Evolutionary conservation across 495 filamentous ascomycete genomes (phyloP).

Genomic region (Aspergillus kassunensis): DNA sequence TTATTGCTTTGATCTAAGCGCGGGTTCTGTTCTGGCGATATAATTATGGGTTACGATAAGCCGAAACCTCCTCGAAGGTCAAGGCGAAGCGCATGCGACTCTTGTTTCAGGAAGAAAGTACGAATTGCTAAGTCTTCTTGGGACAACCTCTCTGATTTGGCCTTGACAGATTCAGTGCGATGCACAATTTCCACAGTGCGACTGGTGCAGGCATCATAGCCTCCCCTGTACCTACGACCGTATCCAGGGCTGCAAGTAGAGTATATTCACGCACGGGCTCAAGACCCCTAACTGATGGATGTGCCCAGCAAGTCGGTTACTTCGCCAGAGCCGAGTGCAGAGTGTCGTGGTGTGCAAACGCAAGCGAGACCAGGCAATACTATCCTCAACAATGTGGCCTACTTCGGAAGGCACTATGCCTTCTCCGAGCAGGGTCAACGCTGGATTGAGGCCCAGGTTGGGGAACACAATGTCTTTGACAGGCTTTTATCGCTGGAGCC

Average conservation of each 20-base stretch:
- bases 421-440: slow-evolving; percentile 1
- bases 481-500: slow-evolving; percentile 10
- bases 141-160: background rate
- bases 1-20: too few relatives aligned
- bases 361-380: too few relatives aligned
- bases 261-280: too few relatives aligned
- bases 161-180: slow-evolving; percentile 18
- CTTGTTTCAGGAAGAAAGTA: slow-evolving; percentile 17
- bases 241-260: too few relatives aligned
- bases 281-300: too few relatives aligned
- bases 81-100: slow-evolving; percentile 14
- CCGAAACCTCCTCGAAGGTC: background rate
- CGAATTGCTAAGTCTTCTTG: background rate
- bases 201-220: slow-evolving; percentile 19
- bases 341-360: too few relatives aligned
- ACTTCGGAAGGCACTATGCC: slow-evolving; percentile 1
- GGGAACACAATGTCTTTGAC: slow-evolving; percentile 9
- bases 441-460: slow-evolving; percentile 16
- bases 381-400: background rate
- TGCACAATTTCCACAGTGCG: slow-evolving; percentile 15
- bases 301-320: too few relatives aligned
- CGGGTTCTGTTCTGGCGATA: too few relatives aligned
- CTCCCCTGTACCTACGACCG: slow-evolving; percentile 20
- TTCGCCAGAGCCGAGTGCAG: too few relatives aligned
- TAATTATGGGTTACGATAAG: background rate